phyloP scores from a whole-genome alignment of 1,284 basidiomycete species.

The Xanthoconium separans region DNA sequence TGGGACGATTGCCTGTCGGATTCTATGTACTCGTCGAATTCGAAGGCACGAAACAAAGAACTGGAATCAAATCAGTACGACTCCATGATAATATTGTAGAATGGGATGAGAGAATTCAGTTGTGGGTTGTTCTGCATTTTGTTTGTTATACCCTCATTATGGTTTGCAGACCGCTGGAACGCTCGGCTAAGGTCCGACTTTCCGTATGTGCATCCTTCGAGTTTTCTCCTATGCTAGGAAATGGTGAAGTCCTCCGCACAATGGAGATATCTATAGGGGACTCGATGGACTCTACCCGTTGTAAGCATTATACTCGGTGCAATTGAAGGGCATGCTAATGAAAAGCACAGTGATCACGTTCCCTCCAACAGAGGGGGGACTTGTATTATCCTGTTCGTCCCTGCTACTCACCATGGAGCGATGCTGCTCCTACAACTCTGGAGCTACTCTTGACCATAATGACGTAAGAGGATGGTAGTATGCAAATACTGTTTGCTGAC shows the following conservation, averaged over 20 bases:
- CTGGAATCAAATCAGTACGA: slow-evolving; percentile 2
- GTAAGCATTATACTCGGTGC: neutral
- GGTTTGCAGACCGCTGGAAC: slow-evolving; percentile 7
- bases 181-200: neutral
- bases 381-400: neutral
- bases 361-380: neutral
- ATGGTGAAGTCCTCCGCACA: neutral
- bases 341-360: neutral
- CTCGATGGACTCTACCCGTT: neutral
- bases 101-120: slow-evolving; percentile 12
- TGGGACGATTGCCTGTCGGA: slow-evolving; percentile 13
- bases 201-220: slow-evolving; percentile 17
- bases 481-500: no score
- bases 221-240: neutral
- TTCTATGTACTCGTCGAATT: slow-evolving; percentile 12
- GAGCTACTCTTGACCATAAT: no score
- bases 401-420: neutral
- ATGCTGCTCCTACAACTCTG: neutral
- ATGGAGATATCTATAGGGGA: neutral
- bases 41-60: neutral
- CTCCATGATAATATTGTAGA: neutral
- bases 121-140: slow-evolving; percentile 4
- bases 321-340: neutral
- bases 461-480: neutral
- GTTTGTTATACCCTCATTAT: no score